Percentiles rank a stretch among this genome's conserved stretches.
Evolutionary conservation across 768 basidiomycete genomes (phyloP).

Genomic region (Tubosaeta brunneosetosa): DNA sequence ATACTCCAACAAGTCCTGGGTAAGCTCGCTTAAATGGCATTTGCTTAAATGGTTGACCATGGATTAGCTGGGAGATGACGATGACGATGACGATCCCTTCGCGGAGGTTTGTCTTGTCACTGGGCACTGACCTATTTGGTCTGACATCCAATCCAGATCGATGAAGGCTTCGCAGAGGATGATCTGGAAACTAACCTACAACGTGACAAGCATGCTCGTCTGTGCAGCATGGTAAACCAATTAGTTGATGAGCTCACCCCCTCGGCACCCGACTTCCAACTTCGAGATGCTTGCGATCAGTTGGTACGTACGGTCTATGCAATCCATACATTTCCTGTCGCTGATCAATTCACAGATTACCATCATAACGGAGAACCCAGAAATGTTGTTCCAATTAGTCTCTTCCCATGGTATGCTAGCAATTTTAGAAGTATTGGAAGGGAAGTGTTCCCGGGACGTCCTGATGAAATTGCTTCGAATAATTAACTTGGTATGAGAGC

Average conservation of each 20-base stretch:
- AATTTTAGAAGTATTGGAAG: conserved; percentile 89
- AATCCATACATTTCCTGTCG: not conserved
- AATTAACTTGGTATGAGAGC: conserved; percentile 66
- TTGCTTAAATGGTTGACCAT: not conserved
- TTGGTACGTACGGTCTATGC: conserved; percentile 48
- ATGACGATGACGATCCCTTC: conserved; percentile 94
- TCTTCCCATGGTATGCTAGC: conserved; percentile 94
- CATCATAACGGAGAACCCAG: conserved; percentile 74
- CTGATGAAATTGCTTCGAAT: conserved; percentile 82
- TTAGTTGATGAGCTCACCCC: conserved; percentile 85
- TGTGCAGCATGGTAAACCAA: conserved; percentile 76
- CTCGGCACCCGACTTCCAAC: conserved; percentile 73
- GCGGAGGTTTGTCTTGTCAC: conserved; percentile 58
- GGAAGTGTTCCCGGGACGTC: conserved; percentile 80
- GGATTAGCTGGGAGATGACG: conserved; percentile 69
- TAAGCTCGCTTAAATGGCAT: conserved; percentile 27
- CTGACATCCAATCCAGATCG: conserved; percentile 50
- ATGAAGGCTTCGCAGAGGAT: conserved; percentile 88
- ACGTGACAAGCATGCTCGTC: conserved; percentile 87
- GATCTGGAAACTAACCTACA: conserved; percentile 89
- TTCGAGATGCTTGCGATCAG: conserved; percentile 83
- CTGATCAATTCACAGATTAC: conserved; percentile 46
- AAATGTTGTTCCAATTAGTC: conserved; percentile 85
- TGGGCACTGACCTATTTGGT: not conserved
- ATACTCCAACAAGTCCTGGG: conserved; percentile 89